Percentiles rank a stretch among this genome's conserved stretches.
Evolutionary conservation across 306 rosid genomes (phyloP).

Genomic region (Prunus davidiana): DNA sequence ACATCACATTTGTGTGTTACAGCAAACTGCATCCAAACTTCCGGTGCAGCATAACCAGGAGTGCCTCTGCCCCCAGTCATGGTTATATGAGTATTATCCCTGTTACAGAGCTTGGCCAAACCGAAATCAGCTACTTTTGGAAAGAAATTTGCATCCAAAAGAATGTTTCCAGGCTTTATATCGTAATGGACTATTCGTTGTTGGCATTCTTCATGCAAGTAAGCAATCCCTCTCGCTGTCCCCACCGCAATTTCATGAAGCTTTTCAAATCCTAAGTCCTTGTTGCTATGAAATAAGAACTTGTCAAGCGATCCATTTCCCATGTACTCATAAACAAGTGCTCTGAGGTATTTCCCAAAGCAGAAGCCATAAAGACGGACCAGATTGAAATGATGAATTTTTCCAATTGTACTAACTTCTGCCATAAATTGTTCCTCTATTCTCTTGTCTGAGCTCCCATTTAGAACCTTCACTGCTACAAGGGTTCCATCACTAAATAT

Average conservation of each 20-base stretch:
- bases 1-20: conserved; percentile 34
- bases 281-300: conserved; percentile 27
- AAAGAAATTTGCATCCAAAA: conserved; percentile 23
- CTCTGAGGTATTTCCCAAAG: conserved; percentile 30
- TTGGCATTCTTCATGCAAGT: conserved; percentile 43
- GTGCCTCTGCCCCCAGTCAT: conserved; percentile 46
- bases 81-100: conserved; percentile 28
- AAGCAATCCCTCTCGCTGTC: conserved; percentile 42
- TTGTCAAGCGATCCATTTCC: conserved; percentile 23
- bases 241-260: conserved; percentile 45
- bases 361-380: conserved; percentile 44
- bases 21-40: conserved; percentile 38
- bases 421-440: conserved; percentile 37
- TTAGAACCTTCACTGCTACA: conserved; percentile 43
- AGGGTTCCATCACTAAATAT: conserved; percentile 24
- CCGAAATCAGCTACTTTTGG: conserved; percentile 52
- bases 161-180: conserved; percentile 50
- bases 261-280: conserved; percentile 28
- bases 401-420: conserved; percentile 28
- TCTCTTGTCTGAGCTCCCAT: conserved; percentile 17
- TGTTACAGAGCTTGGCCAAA: conserved; percentile 41
- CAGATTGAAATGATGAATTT: conserved; percentile 39
- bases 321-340: conserved; percentile 38
- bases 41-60: conserved; percentile 46
- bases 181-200: conserved; percentile 53